Percentiles rank a stretch among this genome's conserved stretches.
These are phyloP conservation scores for Stachybotrys echinatus DNA, from an alignment of 2,329 filamentous ascomycete genomes.

Conservation along the genomic window DNA sequence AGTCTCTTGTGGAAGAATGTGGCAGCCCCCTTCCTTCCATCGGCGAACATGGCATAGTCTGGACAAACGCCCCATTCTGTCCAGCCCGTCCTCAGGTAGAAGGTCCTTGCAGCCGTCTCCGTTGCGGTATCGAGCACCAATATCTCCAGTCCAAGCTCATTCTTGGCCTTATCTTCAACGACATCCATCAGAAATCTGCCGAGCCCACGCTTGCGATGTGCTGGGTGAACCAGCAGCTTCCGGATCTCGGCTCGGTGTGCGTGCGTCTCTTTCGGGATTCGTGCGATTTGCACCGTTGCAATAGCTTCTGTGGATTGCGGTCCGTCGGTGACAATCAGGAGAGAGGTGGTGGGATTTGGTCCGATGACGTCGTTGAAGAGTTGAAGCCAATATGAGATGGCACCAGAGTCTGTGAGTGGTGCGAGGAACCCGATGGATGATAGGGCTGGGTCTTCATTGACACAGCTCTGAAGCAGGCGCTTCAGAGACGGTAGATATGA, in stretches of 20 bases:
- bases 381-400: slow-evolving; percentile 14
- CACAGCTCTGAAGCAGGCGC: slow-evolving; percentile 15
- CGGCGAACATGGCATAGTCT: slow-evolving; percentile 13
- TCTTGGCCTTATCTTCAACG: slow-evolving; percentile 12
- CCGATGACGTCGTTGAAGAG: slow-evolving; percentile 6
- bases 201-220: slow-evolving; percentile 12
- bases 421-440: slow-evolving; percentile 22
- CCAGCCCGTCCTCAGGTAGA: slow-evolving; percentile 18
- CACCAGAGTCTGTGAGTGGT: slow-evolving; percentile 15
- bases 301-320: slow-evolving; percentile 11
- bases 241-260: slow-evolving; percentile 17
- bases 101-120: slow-evolving; percentile 15
- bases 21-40: slow-evolving; percentile 10
- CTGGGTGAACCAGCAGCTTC: slow-evolving; percentile 19
- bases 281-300: slow-evolving; percentile 14
- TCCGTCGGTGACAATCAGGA: neutral
- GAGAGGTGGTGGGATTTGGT: slow-evolving; percentile 4
- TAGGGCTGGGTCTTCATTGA: slow-evolving; percentile 19
- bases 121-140: slow-evolving; percentile 20
- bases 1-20: slow-evolving; percentile 14
- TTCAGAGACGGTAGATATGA: neutral
- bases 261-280: slow-evolving; percentile 18
- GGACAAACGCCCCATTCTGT: slow-evolving; percentile 21
- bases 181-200: slow-evolving; percentile 15
- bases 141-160: slow-evolving; percentile 11